Evolutionary conservation across 1,284 basidiomycete genomes (phyloP).

Genomic region (Fomitopsis palustris): DNA sequence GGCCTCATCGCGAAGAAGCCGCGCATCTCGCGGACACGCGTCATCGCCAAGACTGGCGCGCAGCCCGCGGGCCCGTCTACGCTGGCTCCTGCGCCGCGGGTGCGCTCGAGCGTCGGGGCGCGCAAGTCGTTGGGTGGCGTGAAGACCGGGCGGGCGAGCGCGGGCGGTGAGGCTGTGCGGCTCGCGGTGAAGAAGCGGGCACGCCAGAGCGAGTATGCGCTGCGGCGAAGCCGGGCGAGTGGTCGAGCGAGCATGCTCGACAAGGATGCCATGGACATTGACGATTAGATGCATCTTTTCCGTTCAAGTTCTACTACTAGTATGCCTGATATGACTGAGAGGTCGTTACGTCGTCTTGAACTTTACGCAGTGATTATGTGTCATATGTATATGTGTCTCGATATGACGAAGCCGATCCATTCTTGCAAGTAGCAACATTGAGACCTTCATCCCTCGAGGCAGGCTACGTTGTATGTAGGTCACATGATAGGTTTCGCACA

Average conservation of each 20-base stretch:
- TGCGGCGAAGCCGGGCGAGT: slow-evolving; percentile 26
- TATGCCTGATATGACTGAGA: not conserved
- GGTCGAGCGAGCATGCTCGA: not conserved
- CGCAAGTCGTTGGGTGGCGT: slow-evolving; percentile 44
- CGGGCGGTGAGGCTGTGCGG: slow-evolving; percentile 36
- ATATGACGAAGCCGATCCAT: no score
- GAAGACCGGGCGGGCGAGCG: slow-evolving; percentile 31
- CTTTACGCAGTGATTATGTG: no score
- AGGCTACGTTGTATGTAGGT: no score
- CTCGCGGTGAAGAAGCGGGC: slow-evolving; percentile 63
- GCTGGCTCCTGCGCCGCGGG: slow-evolving; percentile 14
- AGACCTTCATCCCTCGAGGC: no score
- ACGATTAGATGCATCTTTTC: slow-evolving; percentile 1
- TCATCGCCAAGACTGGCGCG: slow-evolving; percentile 66
- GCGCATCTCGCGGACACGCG: slow-evolving; percentile 72
- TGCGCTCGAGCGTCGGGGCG: slow-evolving; percentile 55
- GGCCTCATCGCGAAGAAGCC: slow-evolving; percentile 55
- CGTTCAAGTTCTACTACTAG: not conserved
- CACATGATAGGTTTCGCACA: no score
- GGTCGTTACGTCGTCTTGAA: not conserved
- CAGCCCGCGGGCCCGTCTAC: slow-evolving; percentile 8
- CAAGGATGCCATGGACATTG: slow-evolving; percentile 11
- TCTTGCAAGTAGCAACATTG: no score
- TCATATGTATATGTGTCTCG: not conserved
- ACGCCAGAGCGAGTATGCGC: slow-evolving; percentile 62